Base-by-base conservation (phyloP, 169 alveolate species). In the Eimeria sp. region DNA sequence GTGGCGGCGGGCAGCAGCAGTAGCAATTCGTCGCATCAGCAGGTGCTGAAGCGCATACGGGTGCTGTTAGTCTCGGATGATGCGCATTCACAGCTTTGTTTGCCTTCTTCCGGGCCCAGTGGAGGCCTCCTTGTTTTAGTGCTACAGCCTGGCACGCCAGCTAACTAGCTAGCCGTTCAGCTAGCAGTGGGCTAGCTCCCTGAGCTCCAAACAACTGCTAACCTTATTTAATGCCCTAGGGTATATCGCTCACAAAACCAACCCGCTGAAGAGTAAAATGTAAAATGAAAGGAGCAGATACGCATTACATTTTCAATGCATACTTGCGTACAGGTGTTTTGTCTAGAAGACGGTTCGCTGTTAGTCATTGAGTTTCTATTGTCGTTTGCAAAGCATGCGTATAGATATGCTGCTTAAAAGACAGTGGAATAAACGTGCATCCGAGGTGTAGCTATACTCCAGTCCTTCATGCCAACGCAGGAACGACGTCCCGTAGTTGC, bases 81-180 rank as follows among this genome's bases (percentile, higher is more conserved):
- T 27, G 80, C 18, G 43, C 49, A 10, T n/a, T 25, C 80, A 70
- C 22, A 49, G 67, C 67, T 58, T 58, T 58, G 61, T 58, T 58
- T 58, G 67, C 49, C 80, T 20, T n/a, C 47, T 27, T 18, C 47
- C 80, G 47, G 80, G 47, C 80, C 40, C 80, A 70, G 80, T 11
- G 45, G 47, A 70, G 49, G 25, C 80, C 80, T 70, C 80, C 47
- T 70, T 70, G 80, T 34, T 70, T 70, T 70, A 70, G 80, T 30
- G 20, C 47, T 70, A 10, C 27, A 70, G 80, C 80, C 49, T 70
- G 47, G 80, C 80, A 27, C 7, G 80, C 80, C 27, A 25, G 40
- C 80, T 51, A 51, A 27, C 47, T 70, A 70, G 47, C 45, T 70
- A n/a, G 80, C 80, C 67, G 25, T 18, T 58, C 16, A 18, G 67